A percentile compares a stretch with the other conserved stretches of the same genome.
These are phyloP conservation scores for Oidiodendron maius DNA, from an alignment of 495 filamentous ascomycete species.

Conservation along the genomic window DNA sequence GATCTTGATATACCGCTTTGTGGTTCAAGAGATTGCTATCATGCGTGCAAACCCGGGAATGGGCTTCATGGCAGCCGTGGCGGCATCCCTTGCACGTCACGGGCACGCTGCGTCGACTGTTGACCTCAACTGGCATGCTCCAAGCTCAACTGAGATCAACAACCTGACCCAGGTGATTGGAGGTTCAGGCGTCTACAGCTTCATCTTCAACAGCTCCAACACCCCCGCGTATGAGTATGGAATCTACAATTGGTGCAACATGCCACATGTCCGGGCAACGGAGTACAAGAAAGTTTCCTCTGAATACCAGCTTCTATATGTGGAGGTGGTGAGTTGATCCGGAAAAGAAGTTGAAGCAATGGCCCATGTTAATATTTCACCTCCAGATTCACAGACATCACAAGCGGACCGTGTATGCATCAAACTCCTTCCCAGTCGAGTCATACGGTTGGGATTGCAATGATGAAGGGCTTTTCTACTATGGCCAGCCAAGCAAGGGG, in stretches of 20 bases:
- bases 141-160: constrained; percentile 50
- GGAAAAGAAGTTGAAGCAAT: background rate
- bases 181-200: constrained; percentile 51
- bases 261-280: constrained; percentile 58
- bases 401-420: constrained; percentile 65
- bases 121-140: constrained; percentile 53
- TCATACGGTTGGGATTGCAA: constrained; percentile 59
- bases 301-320: constrained; percentile 54
- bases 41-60: constrained; percentile 13
- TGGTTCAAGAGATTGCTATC: constrained; percentile 9
- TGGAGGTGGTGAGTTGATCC: constrained; percentile 48
- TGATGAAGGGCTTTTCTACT: constrained; percentile 55
- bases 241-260: constrained; percentile 69
- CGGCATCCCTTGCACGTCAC: constrained; percentile 15
- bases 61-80: constrained; percentile 14
- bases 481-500: constrained; percentile 39
- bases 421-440: constrained; percentile 62
- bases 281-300: constrained; percentile 46
- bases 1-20: constrained; percentile 5
- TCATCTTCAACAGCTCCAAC: constrained; percentile 55
- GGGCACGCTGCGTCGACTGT: constrained; percentile 5
- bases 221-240: constrained; percentile 43
- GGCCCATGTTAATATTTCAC: background rate
- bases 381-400: constrained; percentile 64
- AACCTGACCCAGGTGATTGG: constrained; percentile 44